A percentile compares a stretch with the other conserved stretches of the same genome.
phyloP scores from a whole-genome alignment of 148 eudicot genomes.

The Amaranthus palmeri region DNA sequence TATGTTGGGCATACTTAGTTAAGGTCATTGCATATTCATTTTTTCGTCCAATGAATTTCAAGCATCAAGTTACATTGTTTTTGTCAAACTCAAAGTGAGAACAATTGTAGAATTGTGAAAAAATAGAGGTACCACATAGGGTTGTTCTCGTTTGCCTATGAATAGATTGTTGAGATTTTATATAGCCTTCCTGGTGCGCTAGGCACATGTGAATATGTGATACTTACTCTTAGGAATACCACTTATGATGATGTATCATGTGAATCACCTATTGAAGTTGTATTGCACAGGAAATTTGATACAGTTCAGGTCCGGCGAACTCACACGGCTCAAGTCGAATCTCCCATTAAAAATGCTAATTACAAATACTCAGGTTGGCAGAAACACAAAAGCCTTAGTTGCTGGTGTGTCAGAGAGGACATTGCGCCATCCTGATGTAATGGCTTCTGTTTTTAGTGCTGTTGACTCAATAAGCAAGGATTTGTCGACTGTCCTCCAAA shows the following conservation, averaged over 20 bases:
- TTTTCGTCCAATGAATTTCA: too few species aligned
- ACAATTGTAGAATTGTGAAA: too few species aligned
- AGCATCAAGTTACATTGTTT: too few species aligned
- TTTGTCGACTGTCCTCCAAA: conserved; percentile 60
- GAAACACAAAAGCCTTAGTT: conserved; percentile 94
- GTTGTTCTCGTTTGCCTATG: neutral
- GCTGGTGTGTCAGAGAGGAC: conserved; percentile 84
- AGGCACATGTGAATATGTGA: neutral
- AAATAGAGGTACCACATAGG: too few species aligned
- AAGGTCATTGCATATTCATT: too few species aligned
- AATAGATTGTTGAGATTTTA: neutral
- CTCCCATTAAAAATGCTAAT: conserved; percentile 80
- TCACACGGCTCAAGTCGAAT: conserved; percentile 63
- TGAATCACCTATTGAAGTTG: conserved; percentile 9
- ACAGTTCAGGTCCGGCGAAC: conserved; percentile 76
- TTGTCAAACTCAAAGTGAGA: too few species aligned
- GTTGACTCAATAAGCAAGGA: conserved; percentile 91
- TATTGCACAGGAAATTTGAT: conserved; percentile 75
- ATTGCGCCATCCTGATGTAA: conserved; percentile 57
- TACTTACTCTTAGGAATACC: neutral
- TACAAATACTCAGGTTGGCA: conserved; percentile 87
- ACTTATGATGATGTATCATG: neutral
- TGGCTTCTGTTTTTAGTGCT: conserved; percentile 77
- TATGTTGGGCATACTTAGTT: too few species aligned
- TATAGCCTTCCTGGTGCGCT: neutral